Base-by-base conservation (phyloP, 306 rosid species). In the Leucaena leucocephala region DNA sequence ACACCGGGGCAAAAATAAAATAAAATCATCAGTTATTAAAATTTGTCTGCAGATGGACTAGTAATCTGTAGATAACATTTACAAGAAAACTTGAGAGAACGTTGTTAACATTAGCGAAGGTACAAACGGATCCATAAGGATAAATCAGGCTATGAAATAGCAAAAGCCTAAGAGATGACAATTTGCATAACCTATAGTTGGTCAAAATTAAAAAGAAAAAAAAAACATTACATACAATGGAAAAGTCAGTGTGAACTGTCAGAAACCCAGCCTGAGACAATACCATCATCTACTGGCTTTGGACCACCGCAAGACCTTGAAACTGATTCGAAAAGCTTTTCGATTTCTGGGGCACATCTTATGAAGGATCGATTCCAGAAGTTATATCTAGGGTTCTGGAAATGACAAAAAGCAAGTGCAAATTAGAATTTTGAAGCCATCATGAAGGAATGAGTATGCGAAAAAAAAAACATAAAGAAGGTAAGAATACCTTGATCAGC, bases 221-320 rank as follows among this genome's bases (percentile, higher is more conserved):
- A 27, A 27, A 27, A 17, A 52, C 17, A 1, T 3, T 52, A 10
- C 21, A 44, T 64, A 45, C n/a, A 34, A 38, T 46, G 12, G 66
- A 49, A 6, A 46, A n/a, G 68, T 85, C 69, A 68, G n/a, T 84
- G 90, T 39, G 89, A 55, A 44, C 65, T 63, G 11, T 96, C 90
- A 42, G 73, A 44, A n/a, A 87, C 97, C 98, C 99, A 93, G 54
- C 93, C 92, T 0, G 94, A 89, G 61, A 91, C 92, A 91, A 95
- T 85, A 79, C 92, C 89, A 58, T 96, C 99, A 65, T 96, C 99
- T 59, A 91, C 98, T 17, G 96, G 93, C 77, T 93, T 96, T 3
- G 96, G 97, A 15, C 97, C 98, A 2, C 99, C 99, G 34, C 98
- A 96, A 64, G 99, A 93, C 81, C 99, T 91, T 0, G 99, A 96